Conservation (phyloP, 2,329 filamentous ascomycete species). For the Aspergillus transmontanensis region DNA sequence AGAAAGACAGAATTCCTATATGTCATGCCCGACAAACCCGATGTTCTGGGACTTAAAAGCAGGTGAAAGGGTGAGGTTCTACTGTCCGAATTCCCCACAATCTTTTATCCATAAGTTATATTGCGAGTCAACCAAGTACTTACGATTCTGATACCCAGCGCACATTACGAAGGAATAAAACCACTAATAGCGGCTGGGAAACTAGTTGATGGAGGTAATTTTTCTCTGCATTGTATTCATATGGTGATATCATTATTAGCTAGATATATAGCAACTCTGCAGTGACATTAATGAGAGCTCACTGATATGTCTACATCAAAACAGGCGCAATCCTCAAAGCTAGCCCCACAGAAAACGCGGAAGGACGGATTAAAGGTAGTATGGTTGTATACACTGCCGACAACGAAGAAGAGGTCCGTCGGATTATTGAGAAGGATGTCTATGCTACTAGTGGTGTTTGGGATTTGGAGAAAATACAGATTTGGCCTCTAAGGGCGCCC, state of each 20-base stretch:
- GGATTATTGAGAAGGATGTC: constrained; percentile 19
- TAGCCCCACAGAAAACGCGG: constrained; percentile 8
- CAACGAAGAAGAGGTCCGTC: constrained; percentile 17
- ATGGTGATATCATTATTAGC: not conserved
- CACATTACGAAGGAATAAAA: constrained; percentile 17
- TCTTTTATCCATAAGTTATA: too few relatives aligned
- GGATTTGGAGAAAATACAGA: constrained; percentile 21
- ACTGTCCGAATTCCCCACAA: too few relatives aligned
- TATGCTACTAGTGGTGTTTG: constrained; percentile 24
- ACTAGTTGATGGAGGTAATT: constrained; percentile 20
- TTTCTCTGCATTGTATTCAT: not conserved
- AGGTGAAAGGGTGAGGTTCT: constrained; percentile 12
- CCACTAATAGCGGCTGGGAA: constrained; percentile 15
- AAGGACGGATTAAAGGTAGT: constrained; percentile 11
- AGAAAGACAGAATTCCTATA: constrained; percentile 14
- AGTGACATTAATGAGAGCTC: too few relatives aligned
- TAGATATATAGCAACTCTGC: too few relatives aligned
- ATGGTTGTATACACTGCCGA: constrained; percentile 22
- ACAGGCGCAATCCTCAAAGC: constrained; percentile 22
- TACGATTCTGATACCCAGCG: not conserved
- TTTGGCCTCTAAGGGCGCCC: constrained; percentile 14
- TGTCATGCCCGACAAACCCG: constrained; percentile 18
- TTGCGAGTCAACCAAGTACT: not conserved
- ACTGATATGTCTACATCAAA: not conserved
- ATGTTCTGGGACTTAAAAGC: constrained; percentile 11